Evolutionary conservation across 768 basidiomycete species (phyloP).

Genomic region (Boletus patriciae): DNA sequence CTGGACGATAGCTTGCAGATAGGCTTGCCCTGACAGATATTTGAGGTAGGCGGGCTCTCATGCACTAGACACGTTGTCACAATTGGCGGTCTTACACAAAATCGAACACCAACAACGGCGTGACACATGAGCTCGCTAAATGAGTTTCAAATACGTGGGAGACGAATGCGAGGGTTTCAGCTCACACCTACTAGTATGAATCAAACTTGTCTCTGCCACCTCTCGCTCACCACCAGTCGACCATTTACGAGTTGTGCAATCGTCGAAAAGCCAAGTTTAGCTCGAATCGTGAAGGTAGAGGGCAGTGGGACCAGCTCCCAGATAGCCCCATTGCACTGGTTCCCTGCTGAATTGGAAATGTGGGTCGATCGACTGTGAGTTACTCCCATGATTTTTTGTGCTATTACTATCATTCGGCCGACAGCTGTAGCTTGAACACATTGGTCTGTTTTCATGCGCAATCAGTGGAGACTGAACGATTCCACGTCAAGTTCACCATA

Average conservation of each 20-base stretch:
- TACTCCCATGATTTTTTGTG: constrained; percentile 5
- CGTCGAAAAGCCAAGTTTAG: constrained; percentile 4
- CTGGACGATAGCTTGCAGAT: background rate
- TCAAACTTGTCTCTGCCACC: background rate
- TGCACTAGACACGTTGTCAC: constrained; percentile 16
- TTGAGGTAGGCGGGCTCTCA: background rate
- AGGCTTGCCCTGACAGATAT: constrained; percentile 4
- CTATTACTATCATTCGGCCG: constrained; percentile 7
- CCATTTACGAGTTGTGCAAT: constrained; percentile 1
- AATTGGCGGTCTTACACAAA: constrained; percentile 15
- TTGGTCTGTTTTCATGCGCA: constrained; percentile 10
- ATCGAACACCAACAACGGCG: constrained; percentile 9
- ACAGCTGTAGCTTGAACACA: background rate
- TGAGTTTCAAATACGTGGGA: constrained; percentile 20
- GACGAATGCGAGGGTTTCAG: constrained; percentile 21
- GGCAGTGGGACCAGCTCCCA: background rate
- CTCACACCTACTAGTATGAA: constrained; percentile 11
- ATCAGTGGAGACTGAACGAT: background rate
- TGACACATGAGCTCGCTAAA: constrained; percentile 7
- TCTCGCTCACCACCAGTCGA: background rate
- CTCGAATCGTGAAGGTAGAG: constrained; percentile 8
- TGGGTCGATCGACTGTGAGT: constrained; percentile 16
- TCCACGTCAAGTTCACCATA: background rate
- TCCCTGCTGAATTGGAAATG: constrained; percentile 22
- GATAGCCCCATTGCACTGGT: background rate